Evolutionary conservation across 2,329 filamentous ascomycete species (phyloP).

Genomic region (Leptoxyphium fumago): DNA sequence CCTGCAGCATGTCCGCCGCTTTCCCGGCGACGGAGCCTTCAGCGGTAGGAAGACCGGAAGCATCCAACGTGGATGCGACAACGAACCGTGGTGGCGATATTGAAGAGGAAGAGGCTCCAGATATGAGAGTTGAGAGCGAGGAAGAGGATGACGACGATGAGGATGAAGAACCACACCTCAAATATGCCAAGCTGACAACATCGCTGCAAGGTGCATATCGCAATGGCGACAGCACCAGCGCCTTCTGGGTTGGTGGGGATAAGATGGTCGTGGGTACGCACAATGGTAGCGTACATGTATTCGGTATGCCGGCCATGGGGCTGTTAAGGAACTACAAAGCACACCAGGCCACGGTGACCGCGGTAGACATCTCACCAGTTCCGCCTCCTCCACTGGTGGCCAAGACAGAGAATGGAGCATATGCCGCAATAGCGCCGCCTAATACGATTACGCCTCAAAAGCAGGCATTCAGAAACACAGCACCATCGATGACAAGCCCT

Average conservation of each 20-base stretch:
- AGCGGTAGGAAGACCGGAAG: constrained; percentile 3
- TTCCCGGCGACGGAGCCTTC: constrained; percentile 13
- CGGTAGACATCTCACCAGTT: constrained; percentile 78
- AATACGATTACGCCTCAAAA: background rate
- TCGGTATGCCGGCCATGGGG: constrained; percentile 70
- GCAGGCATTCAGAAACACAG: background rate
- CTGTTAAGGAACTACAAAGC: constrained; percentile 77
- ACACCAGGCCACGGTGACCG: constrained; percentile 81
- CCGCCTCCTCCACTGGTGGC: constrained; percentile 40
- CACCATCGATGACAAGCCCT: background rate
- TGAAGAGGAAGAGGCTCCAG: constrained; percentile 20
- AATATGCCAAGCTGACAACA: constrained; percentile 77
- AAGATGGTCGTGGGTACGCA: constrained; percentile 97
- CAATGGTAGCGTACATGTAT: constrained; percentile 87
- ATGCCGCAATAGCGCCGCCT: background rate
- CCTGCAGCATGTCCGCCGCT: constrained; percentile 23
- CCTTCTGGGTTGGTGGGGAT: constrained; percentile 80
- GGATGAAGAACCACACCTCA: constrained; percentile 86
- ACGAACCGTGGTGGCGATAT: constrained; percentile 1
- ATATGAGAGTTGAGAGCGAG: constrained; percentile 29
- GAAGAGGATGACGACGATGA: constrained; percentile 68
- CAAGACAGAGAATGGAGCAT: constrained; percentile 13
- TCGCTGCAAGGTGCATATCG: constrained; percentile 70
- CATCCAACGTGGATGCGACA: background rate
- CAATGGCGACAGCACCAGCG: constrained; percentile 87